Conservation (phyloP, 2,329 filamentous ascomycete genomes). For the Aspergillus quadrilineatus region DNA sequence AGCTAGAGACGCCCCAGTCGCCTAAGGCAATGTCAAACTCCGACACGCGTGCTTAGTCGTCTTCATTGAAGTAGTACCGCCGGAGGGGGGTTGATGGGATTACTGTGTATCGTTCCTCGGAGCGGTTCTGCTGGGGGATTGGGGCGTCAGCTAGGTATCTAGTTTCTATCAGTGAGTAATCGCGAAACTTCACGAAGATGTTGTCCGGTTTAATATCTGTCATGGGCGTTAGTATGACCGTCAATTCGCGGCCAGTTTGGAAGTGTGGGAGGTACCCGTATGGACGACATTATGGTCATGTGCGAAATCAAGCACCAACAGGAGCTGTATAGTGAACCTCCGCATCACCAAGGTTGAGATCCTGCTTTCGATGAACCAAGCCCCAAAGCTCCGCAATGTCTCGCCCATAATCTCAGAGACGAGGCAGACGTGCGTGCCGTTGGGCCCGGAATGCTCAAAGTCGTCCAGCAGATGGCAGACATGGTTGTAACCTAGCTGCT, state of each 20-base stretch:
- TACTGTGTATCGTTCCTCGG: no score
- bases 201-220: constrained; percentile 29
- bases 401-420: constrained; percentile 27
- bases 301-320: constrained; percentile 29
- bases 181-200: constrained; percentile 23
- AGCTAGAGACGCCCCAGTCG: constrained; percentile 17
- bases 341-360: constrained; percentile 21
- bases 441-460: constrained; percentile 28
- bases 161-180: no score
- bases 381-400: constrained; percentile 18
- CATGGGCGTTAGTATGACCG: constrained; percentile 4
- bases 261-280: constrained; percentile 23
- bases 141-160: no score
- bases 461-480: constrained; percentile 23
- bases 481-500: constrained; percentile 22
- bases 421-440: constrained; percentile 31
- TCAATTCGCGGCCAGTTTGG: background rate
- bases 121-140: no score
- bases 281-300: constrained; percentile 28
- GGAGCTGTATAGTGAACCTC: constrained; percentile 27
- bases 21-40: background rate
- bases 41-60: background rate
- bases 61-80: constrained; percentile 9
- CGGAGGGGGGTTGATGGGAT: constrained; percentile 16
- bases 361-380: constrained; percentile 14